Base-by-base conservation (phyloP, 768 basidiomycete species). In the Panellus pusillus region DNA sequence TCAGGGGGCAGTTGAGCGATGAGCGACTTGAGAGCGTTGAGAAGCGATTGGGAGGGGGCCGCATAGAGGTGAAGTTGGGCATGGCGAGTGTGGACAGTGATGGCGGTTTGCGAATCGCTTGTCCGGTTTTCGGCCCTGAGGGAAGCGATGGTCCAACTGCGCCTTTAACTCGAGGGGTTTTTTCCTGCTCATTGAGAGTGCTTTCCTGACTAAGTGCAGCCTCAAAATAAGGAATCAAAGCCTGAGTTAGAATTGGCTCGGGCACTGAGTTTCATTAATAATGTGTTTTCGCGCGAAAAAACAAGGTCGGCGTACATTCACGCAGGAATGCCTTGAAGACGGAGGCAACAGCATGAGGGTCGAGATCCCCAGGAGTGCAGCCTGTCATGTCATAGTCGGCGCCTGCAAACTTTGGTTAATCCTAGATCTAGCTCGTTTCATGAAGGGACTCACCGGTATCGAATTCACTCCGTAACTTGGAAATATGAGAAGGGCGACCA, bases 311-410 rank as follows among this genome's bases (percentile, higher is more conserved):
- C 94, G 75, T 71, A 96, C 94, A 74, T 79, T 97, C 93, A 52
- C 95, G 87, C 39, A 98, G 75, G 68, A 85, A 98, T 1, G 91
- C 87, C 69, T 96, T 97, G 74, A 96, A 97, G 28, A 96, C 74
- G 20, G 91, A 91, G 17, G 94, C 86, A 7, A 98, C 94, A 1
- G 93, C 91, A 68, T 98, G 93, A 43, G 95, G 95, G 65, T 98
- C 95, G 32, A 98, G 72, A 64, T 98, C 93, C 8, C 89, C 84
- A 20, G 93, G 93, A 45, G 80, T 79, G 58, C 86, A 89, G 57
- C 82, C 81, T 37, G 77, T 71, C 72, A 98, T 81, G 65, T 93
- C 87, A 63, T 87, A 92, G 71, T 98, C 95, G 47, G 87, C 89
- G 52, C 93, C 92, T 87, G 63, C 37, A 36, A 66, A 53, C 47